Percentiles rank a stretch among this genome's conserved stretches.
These are phyloP conservation scores for Gyromitra esculenta DNA, from an alignment of 2,329 filamentous ascomycete genomes.

Conservation along the genomic window DNA sequence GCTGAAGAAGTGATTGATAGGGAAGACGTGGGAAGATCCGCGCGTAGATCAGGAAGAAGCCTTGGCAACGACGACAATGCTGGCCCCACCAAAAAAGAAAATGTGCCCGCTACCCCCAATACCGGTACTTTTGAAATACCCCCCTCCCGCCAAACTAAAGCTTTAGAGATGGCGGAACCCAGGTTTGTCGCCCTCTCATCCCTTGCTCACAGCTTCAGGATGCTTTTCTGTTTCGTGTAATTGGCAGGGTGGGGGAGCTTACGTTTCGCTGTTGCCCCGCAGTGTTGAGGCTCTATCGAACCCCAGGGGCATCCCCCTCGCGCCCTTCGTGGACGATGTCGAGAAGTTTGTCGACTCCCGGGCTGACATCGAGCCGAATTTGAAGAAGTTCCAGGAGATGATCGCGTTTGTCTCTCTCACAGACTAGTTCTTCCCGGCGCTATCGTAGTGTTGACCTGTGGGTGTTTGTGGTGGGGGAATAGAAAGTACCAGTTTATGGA, in stretches of 20 bases:
- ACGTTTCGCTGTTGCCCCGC: slow-evolving; percentile 14
- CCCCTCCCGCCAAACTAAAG: slow-evolving; percentile 15
- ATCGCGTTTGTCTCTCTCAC: slow-evolving; percentile 73
- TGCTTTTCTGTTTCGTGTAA: background rate
- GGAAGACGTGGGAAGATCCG: slow-evolving; percentile 6
- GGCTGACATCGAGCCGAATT: slow-evolving; percentile 79
- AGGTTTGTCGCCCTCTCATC: slow-evolving; percentile 1
- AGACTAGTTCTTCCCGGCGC: background rate
- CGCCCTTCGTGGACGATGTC: slow-evolving; percentile 86
- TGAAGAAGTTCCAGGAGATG: slow-evolving; percentile 91
- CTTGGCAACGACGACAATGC: slow-evolving; percentile 20
- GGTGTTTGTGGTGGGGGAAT: slow-evolving; percentile 33
- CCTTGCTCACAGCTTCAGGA: background rate
- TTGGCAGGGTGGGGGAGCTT: slow-evolving; percentile 1
- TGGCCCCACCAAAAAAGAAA: slow-evolving; percentile 26
- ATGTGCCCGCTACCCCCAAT: slow-evolving; percentile 11
- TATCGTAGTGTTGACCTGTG: slow-evolving; percentile 1
- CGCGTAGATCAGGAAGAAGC: background rate
- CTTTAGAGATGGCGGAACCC: slow-evolving; percentile 25
- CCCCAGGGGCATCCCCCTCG: slow-evolving; percentile 81
- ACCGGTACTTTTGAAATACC: background rate
- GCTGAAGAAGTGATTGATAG: background rate
- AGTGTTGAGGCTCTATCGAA: slow-evolving; percentile 70
- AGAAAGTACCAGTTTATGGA: slow-evolving; percentile 99
- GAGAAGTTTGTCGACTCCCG: slow-evolving; percentile 85